Evolutionary conservation across 2,329 filamentous ascomycete genomes (phyloP).

Genomic region (Pseudofabraea citricarpa): DNA sequence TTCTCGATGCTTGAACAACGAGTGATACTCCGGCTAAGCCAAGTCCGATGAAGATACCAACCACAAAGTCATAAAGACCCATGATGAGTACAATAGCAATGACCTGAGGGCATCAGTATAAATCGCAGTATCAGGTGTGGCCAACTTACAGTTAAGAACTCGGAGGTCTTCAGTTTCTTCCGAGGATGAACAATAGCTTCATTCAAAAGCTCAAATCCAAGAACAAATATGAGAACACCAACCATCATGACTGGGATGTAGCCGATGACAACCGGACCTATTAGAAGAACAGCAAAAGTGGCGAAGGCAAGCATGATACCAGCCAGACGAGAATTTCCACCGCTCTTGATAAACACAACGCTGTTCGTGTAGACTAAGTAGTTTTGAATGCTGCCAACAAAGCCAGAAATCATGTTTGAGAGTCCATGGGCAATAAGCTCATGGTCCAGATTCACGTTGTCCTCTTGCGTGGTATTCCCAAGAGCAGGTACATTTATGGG

Average conservation of each 20-base stretch:
- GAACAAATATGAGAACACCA: constrained; percentile 87
- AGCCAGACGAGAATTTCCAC: constrained; percentile 80
- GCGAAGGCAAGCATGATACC: constrained; percentile 78
- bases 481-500: constrained; percentile 96
- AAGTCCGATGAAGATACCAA: constrained; percentile 89
- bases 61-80: constrained; percentile 95
- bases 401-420: constrained; percentile 86
- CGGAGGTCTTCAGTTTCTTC: constrained; percentile 78
- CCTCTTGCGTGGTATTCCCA: constrained; percentile 84
- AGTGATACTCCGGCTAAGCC: constrained; percentile 86
- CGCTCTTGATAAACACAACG: constrained; percentile 91
- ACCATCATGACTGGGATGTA: constrained; percentile 98
- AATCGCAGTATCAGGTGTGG: too few relatives aligned
- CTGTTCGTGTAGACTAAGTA: constrained; percentile 98
- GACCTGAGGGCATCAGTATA: constrained; percentile 45
- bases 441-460: constrained; percentile 84
- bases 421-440: constrained; percentile 90
- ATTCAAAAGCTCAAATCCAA: constrained; percentile 85
- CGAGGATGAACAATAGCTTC: constrained; percentile 87
- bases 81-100: constrained; percentile 89
- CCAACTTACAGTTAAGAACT: constrained; percentile 73
- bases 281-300: constrained; percentile 76
- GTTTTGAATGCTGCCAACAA: constrained; percentile 86
- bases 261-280: constrained; percentile 83
- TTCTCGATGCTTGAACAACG: constrained; percentile 84